These are phyloP conservation scores for Calonectria pseudoreteaudii DNA, from an alignment of 2,329 filamentous ascomycete species.

Conservation along the genomic window DNA sequence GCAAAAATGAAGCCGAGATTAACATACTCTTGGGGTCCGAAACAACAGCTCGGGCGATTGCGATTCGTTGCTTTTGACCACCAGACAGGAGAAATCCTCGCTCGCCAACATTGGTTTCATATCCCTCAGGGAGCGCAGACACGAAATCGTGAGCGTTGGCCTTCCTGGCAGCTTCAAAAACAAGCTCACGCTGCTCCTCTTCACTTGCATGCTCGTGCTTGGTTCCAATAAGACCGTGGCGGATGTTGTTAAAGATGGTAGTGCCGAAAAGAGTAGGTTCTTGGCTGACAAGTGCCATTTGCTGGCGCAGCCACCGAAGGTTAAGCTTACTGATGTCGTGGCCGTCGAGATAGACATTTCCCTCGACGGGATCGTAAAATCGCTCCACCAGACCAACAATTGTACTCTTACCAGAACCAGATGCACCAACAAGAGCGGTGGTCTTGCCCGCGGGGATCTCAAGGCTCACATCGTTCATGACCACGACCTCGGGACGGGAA, in stretches of 20 bases:
- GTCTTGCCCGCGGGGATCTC: constrained; percentile 89
- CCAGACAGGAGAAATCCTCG: constrained; percentile 92
- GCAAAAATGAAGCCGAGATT: neutral
- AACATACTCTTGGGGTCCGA: constrained; percentile 82
- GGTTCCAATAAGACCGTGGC: constrained; percentile 90
- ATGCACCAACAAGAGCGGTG: constrained; percentile 92
- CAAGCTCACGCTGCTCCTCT: constrained; percentile 76
- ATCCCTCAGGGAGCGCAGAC: constrained; percentile 82
- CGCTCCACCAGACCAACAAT: constrained; percentile 93
- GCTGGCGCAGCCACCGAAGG: constrained; percentile 89
- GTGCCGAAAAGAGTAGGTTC: constrained; percentile 92
- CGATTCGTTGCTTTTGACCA: constrained; percentile 96
- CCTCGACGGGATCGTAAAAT: constrained; percentile 91
- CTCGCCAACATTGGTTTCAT: constrained; percentile 95
- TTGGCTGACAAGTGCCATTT: constrained; percentile 92
- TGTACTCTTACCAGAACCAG: constrained; percentile 94
- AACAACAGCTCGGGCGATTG: constrained; percentile 90
- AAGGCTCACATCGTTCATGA: constrained; percentile 87
- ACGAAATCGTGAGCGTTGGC: constrained; percentile 97
- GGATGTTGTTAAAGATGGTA: constrained; percentile 90
- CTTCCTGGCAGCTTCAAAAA: constrained; percentile 86
- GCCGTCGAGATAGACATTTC: constrained; percentile 83
- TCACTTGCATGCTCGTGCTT: constrained; percentile 74
- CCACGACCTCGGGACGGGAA: constrained; percentile 87
- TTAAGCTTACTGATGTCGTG: constrained; percentile 85